phyloP scores from a whole-genome alignment of 1,284 basidiomycete genomes.

The Amylostereum areolatum region DNA sequence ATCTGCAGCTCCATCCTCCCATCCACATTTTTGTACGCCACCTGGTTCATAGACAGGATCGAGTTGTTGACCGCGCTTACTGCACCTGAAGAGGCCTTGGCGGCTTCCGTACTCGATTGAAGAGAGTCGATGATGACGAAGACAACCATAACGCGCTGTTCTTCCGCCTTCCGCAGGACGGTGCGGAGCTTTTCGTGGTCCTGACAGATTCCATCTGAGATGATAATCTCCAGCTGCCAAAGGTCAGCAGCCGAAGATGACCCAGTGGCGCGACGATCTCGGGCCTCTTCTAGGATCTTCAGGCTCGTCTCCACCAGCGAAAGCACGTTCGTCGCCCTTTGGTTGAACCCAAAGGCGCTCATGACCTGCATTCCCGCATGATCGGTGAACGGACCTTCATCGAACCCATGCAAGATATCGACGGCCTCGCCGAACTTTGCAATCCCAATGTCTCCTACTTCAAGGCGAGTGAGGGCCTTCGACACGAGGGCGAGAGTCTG shows the following conservation, averaged over 20 bases:
- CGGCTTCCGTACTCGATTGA: constrained; percentile 32
- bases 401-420: constrained; percentile 86
- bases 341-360: constrained; percentile 84
- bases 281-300: constrained; percentile 67
- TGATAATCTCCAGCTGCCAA: constrained; percentile 98
- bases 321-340: constrained; percentile 88
- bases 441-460: constrained; percentile 92
- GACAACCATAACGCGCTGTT: constrained; percentile 92
- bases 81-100: background rate
- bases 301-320: constrained; percentile 83
- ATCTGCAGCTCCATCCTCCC: constrained; percentile 87
- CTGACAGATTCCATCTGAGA: constrained; percentile 97
- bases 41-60: constrained; percentile 92
- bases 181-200: constrained; percentile 85
- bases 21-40: constrained; percentile 81
- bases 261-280: constrained; percentile 56
- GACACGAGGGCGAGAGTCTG: constrained; percentile 92
- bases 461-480: constrained; percentile 86
- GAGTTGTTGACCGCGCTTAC: constrained; percentile 48
- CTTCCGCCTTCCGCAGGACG: constrained; percentile 80
- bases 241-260: constrained; percentile 74
- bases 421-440: constrained; percentile 88
- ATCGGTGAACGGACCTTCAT: constrained; percentile 73
- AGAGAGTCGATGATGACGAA: constrained; percentile 96
- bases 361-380: constrained; percentile 78